Base-by-base conservation (phyloP, 345 rosid species). In the Melastoma malabathricum region DNA sequence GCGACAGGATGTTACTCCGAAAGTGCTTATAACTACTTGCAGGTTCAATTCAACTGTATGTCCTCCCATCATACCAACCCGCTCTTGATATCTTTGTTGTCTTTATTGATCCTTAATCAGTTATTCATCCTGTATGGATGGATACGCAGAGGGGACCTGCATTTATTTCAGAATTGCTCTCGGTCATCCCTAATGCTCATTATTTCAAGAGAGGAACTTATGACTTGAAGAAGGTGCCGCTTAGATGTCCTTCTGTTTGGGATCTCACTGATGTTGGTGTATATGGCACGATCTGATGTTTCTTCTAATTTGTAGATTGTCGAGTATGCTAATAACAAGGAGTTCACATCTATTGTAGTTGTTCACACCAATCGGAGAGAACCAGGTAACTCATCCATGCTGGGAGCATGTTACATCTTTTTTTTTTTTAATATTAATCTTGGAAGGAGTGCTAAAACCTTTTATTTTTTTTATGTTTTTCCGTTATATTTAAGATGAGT, bases 1-100 rank as follows among this genome's bases (percentile, higher is more conserved):
- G 58, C 79, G 73, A 54, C 81, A 72, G 7, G 89, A 79, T 39
- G 23, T 43, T 8, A 47, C 66, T 1, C 90, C 95, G 0, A 88
- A 85, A 73, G 66, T 83, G 65, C 67, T 93, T 68, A 73, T 88
- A 64, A 84, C 99, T 17, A 93, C 99, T n/a, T 80, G 81, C 65
- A 81, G 97, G 61, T 88, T 81, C 73, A 79, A 92, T 64, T 93
- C 97, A 39, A 68, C 83, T 31, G 96, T 87, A 84, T 66, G 97
- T 46, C 27, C 44, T 57, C 41, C 9, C 18, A 13, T 27, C 31
- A 27, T 27, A 6, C 4, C 3, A 27, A 27, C 31, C 31, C 6
- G 4, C 31, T 27, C 6, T 27, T 27, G 6, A 27, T 27, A 27
- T 27, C 31, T 27, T 27, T 27, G 6, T 27, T 27, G 31, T 27